These are phyloP conservation scores for Leucaena leucocephala DNA, from an alignment of 306 rosid genomes.

Conservation along the genomic window DNA sequence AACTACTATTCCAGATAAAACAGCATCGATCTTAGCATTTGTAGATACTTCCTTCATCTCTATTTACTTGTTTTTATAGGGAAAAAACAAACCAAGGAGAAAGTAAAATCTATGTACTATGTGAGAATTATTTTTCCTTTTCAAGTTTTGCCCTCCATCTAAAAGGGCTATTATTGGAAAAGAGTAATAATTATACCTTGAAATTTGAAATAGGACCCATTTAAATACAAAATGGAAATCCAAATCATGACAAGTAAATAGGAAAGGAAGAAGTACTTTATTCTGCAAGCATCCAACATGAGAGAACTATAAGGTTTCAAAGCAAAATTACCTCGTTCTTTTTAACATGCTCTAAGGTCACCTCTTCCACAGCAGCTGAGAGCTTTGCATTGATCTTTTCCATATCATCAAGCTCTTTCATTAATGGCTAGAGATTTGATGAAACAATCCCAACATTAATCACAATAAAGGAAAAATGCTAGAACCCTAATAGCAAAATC, in stretches of 20 bases:
- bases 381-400: slow-evolving; percentile 89
- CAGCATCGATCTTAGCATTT: neutral
- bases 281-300: neutral
- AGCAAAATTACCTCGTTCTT: slow-evolving; percentile 78
- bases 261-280: too few relatives aligned
- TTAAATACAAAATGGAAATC: too few relatives aligned
- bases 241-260: too few relatives aligned
- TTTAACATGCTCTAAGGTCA: slow-evolving; percentile 91
- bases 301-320: neutral
- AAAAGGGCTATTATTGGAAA: too few relatives aligned
- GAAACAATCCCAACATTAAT: slow-evolving; percentile 36
- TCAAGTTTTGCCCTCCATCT: too few relatives aligned
- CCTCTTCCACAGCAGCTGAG: slow-evolving; percentile 93
- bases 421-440: slow-evolving; percentile 64
- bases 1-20: neutral
- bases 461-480: slow-evolving; percentile 26
- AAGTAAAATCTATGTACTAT: too few relatives aligned
- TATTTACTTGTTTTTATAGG: too few relatives aligned
- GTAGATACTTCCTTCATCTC: neutral
- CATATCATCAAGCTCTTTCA: slow-evolving; percentile 99
- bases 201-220: too few relatives aligned
- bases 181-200: too few relatives aligned
- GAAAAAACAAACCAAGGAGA: too few relatives aligned
- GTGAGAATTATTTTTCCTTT: too few relatives aligned
- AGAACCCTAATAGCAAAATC: slow-evolving; percentile 23